phyloP scores from a whole-genome alignment of 169 alveolate genomes.

The Plasmodium gaboni region DNA sequence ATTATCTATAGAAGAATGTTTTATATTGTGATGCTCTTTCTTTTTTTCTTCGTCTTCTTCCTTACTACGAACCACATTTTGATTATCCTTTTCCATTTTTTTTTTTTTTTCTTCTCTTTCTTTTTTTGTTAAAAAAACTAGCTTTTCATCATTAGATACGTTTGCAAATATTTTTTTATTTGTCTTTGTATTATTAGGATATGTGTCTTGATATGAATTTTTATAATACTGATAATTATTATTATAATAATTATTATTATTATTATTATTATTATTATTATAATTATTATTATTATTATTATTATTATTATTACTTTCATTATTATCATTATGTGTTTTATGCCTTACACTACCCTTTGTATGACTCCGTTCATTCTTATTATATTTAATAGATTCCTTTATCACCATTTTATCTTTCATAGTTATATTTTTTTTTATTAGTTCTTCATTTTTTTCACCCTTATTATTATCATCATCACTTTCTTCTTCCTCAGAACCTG shows the following conservation, averaged over 20 bases:
- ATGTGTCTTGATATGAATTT: background rate
- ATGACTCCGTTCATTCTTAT: no score
- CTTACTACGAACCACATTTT: conserved; percentile 22
- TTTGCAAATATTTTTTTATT: conserved; percentile 59
- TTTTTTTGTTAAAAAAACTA: conserved; percentile 80
- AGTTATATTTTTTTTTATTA: background rate
- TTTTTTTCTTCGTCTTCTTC: conserved; percentile 50
- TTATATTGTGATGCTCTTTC: background rate
- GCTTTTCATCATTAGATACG: conserved; percentile 40
- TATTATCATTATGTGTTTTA: conserved; percentile 1
- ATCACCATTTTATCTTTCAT: no score
- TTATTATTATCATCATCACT: background rate
- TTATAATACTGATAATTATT: background rate
- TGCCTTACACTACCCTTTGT: no score
- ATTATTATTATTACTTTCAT: background rate
- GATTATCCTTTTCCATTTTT: conserved; percentile 71
- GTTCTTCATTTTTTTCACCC: background rate
- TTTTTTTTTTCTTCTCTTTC: conserved; percentile 78
- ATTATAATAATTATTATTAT: conserved; percentile 5
- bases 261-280: conserved; percentile 3
- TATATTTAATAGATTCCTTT: no score
- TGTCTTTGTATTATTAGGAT: background rate
- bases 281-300: background rate
- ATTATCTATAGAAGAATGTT: background rate
- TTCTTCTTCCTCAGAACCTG: conserved; percentile 4